phyloP scores from a whole-genome alignment of 1,284 basidiomycete species.

The Rhizopogon parksii region DNA sequence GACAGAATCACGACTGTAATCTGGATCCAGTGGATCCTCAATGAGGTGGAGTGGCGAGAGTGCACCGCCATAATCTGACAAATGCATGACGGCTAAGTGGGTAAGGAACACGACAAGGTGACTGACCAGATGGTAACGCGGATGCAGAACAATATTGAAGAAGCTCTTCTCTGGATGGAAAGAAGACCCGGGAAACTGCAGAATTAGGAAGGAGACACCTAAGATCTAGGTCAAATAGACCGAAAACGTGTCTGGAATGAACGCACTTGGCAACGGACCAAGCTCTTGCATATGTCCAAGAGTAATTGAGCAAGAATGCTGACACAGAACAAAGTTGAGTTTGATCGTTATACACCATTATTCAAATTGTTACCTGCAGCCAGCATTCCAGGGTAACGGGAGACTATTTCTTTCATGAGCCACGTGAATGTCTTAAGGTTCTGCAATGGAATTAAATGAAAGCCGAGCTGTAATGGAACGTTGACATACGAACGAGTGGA shows the following conservation, averaged over 20 bases:
- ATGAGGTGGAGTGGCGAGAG: constrained; percentile 41
- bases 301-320: constrained; percentile 77
- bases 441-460: constrained; percentile 28
- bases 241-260: constrained; percentile 10
- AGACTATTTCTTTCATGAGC: constrained; percentile 57
- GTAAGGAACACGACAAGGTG: constrained; percentile 6
- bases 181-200: constrained; percentile 67
- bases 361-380: constrained; percentile 48
- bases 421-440: constrained; percentile 57
- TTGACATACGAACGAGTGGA: constrained; percentile 52
- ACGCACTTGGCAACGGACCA: constrained; percentile 71
- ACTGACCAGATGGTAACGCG: constrained; percentile 19
- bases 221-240: constrained; percentile 11
- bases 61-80: constrained; percentile 55
- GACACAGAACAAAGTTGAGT: constrained; percentile 6
- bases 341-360: not conserved
- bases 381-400: constrained; percentile 72
- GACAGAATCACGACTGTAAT: not conserved
- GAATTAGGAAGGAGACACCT: constrained; percentile 67
- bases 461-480: constrained; percentile 7
- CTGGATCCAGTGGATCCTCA: constrained; percentile 37
- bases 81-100: constrained; percentile 10
- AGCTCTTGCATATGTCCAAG: constrained; percentile 73
- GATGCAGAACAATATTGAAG: constrained; percentile 20
- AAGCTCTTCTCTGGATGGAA: constrained; percentile 58